Evolutionary conservation across 176 grass and related monocot species (phyloP).

Genomic region (Oryza meridionalis): DNA sequence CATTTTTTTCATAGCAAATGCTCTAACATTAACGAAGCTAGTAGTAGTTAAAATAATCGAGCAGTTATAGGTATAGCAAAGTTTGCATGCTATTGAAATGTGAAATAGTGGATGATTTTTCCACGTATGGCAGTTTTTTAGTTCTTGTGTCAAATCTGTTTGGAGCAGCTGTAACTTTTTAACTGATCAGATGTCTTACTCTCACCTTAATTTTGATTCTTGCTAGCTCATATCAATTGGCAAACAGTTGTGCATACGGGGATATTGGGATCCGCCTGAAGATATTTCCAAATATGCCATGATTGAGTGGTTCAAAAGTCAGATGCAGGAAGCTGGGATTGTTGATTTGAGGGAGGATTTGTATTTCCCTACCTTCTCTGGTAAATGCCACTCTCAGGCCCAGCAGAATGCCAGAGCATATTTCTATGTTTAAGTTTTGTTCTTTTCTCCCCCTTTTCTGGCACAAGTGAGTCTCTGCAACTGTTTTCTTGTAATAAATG

Average conservation of each 20-base stretch:
- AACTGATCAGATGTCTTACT: not conserved
- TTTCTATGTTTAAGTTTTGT: conserved; percentile 11
- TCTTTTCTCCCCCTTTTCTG: not conserved
- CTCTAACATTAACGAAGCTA: not conserved
- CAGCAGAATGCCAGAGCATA: conserved; percentile 2
- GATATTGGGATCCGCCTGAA: conserved; percentile 82
- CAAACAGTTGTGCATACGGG: conserved; percentile 66
- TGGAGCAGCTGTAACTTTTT: not conserved
- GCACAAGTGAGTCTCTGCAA: not conserved
- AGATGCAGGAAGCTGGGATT: conserved; percentile 64
- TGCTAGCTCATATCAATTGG: conserved; percentile 73
- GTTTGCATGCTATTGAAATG: not conserved
- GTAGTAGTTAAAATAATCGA: not conserved
- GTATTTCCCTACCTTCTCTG: conserved; percentile 65
- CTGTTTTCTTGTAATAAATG: conserved; percentile 1
- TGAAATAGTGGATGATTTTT: not conserved
- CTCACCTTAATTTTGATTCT: conserved; percentile 25
- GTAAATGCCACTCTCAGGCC: conserved; percentile 34
- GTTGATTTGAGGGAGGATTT: conserved; percentile 54
- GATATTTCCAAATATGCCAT: conserved; percentile 57
- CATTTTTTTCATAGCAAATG: not conserved
- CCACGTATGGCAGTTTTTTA: not conserved
- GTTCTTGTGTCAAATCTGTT: not conserved
- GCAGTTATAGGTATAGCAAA: not conserved
- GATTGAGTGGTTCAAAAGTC: conserved; percentile 75